Evolutionary conservation across 2,329 filamentous ascomycete genomes (phyloP).

Genomic region (Metarhizium guizhouense): DNA sequence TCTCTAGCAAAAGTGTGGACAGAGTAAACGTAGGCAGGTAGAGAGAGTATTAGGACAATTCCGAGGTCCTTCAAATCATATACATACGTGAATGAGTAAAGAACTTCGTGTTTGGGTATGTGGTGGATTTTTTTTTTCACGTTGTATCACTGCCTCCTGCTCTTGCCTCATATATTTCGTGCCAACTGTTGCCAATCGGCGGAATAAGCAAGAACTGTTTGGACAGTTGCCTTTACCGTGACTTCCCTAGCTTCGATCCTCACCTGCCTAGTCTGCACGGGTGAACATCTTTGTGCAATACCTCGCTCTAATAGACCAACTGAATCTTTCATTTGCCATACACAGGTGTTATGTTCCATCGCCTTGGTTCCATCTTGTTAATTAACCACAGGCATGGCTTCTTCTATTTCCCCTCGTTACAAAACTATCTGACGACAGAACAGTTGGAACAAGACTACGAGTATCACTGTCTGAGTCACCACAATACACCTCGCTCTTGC

Average conservation of each 20-base stretch:
- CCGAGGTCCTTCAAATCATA: not conserved
- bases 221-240: not conserved
- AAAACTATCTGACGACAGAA: not conserved
- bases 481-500: not conserved
- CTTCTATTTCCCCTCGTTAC: too few species aligned
- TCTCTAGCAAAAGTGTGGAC: not conserved
- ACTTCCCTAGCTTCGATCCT: not conserved
- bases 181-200: not conserved
- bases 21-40: not conserved
- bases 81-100: not conserved
- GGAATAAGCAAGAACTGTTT: not conserved
- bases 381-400: too few species aligned
- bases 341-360: not conserved
- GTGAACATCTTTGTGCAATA: not conserved
- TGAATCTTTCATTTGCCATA: not conserved
- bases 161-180: not conserved
- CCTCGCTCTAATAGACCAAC: not conserved
- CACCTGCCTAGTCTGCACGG: not conserved
- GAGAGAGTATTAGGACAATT: not conserved
- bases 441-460: not conserved
- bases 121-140: not conserved
- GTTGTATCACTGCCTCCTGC: not conserved
- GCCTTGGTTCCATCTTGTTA: too few species aligned
- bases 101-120: not conserved
- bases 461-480: not conserved